Evolutionary conservation across 2,329 filamentous ascomycete species (phyloP), one percentile per base, ranked within the genome.

Genomic region (Arthrobotrys conoides): DNA sequence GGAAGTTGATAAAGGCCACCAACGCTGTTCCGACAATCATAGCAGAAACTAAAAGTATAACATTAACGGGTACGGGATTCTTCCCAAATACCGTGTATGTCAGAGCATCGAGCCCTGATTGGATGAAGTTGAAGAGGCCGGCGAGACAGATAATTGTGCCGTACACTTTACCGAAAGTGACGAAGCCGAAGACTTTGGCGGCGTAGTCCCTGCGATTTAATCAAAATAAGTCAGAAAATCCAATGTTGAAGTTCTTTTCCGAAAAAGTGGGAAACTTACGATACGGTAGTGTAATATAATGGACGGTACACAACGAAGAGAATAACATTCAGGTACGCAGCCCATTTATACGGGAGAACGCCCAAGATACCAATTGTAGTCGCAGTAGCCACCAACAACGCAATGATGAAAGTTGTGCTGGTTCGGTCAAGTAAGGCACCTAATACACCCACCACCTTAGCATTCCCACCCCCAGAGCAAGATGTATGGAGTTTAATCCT

Each of bases 121-220:
- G 93, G 0, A 89, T 89, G 82, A 97, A 94, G 84, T 96, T 97
- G 82, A 94, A 88, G 0, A 97, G 84, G 0, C 94, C 94, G 0
- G 93, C 91, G 0, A 96, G 85, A 84, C 93, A 96, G 81, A 97
- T 97, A 81, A 97, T 92, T 20, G 94, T 88, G 10, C 94, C 94
- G 84, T 97, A 97, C n/a, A 97, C 93, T 72, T 93, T 97, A 55
- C 94, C 94, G 81, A 97, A 97, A 0, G 93, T 97, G 78, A 90
- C 88, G 85, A 97, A 97, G 16, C 94, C 94, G 83, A 97, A 97
- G 41, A 97, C 93, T 85, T 97, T 97, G 78, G 93, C 93, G 20
- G 90, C 89, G 84, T 96, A 97, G 85, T 97, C 94, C 27, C 88
- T 88, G 36, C 5, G 48, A 36, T 68, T 27, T 22, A 10, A 64